Percentiles rank a stretch among this genome's conserved stretches.
These are phyloP conservation scores for Luvunga scandens DNA, from an alignment of 345 rosid species.

Conservation along the genomic window DNA sequence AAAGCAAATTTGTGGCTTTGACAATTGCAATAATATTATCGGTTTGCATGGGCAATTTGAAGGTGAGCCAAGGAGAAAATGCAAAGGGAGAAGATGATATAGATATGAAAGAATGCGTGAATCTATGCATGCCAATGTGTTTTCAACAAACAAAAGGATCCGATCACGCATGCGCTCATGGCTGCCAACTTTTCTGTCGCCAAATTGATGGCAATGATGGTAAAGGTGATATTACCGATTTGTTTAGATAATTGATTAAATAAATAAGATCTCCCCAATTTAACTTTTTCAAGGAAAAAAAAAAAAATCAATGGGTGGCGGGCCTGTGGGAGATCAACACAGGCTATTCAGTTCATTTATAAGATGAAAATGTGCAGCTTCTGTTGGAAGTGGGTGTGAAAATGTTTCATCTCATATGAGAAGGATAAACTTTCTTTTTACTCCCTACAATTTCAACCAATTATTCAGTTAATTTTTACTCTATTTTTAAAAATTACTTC, in stretches of 20 bases:
- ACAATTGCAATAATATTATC: no score
- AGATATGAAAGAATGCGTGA: not conserved
- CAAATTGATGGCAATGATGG: not conserved
- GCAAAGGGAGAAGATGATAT: not conserved
- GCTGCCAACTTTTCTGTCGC: not conserved
- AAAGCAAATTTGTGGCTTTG: not conserved
- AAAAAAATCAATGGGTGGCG: not conserved
- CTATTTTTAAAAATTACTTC: no score
- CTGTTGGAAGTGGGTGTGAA: no score
- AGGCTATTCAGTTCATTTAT: not conserved
- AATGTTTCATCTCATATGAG: no score
- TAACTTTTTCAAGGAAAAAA: not conserved
- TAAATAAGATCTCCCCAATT: not conserved
- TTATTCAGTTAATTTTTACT: no score
- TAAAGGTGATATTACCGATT: not conserved
- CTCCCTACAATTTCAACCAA: no score
- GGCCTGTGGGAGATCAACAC: not conserved
- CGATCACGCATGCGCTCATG: not conserved
- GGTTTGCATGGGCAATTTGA: not conserved
- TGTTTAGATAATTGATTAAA: not conserved
- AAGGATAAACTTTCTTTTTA: no score
- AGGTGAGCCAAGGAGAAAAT: not conserved
- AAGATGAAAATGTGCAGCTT: not conserved
- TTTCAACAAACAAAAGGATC: not conserved
- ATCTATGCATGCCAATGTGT: slow-evolving; percentile 7